A percentile compares a stretch with the other conserved stretches of the same genome.
Conservation (phyloP, 2,329 filamentous ascomycete species). For the Fusarium pseudonygamai region DNA sequence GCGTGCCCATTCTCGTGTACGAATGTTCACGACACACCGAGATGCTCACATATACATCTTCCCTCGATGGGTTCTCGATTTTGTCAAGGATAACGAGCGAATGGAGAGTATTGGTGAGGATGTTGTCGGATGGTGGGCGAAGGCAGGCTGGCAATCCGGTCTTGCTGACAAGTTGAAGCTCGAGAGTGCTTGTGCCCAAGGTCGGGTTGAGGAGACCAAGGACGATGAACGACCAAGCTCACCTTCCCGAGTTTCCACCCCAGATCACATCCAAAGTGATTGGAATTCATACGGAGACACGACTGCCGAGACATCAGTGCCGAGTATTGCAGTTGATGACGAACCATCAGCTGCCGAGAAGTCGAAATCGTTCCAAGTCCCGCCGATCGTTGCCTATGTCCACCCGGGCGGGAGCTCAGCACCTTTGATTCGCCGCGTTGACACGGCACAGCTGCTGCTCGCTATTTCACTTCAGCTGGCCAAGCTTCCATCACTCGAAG, state of each 20-base stretch:
- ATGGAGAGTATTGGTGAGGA: slow-evolving; percentile 93
- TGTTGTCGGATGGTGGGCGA: slow-evolving; percentile 94
- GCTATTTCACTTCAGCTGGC: slow-evolving; percentile 86
- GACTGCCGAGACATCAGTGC: background rate
- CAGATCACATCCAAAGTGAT: slow-evolving; percentile 23
- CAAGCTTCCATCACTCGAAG: slow-evolving; percentile 78
- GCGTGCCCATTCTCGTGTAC: slow-evolving; percentile 76
- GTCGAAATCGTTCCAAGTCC: slow-evolving; percentile 55
- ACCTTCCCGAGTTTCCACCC: slow-evolving; percentile 40
- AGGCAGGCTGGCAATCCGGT: slow-evolving; percentile 88
- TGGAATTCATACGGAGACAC: background rate
- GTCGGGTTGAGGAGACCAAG: slow-evolving; percentile 52
- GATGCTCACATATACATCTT: slow-evolving; percentile 97
- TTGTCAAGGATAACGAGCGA: slow-evolving; percentile 80
- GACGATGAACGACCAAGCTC: slow-evolving; percentile 45
- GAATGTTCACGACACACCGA: slow-evolving; percentile 83
- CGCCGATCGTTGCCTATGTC: slow-evolving; percentile 83
- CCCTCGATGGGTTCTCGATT: slow-evolving; percentile 88
- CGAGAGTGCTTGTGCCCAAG: slow-evolving; percentile 64
- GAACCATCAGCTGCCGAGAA: slow-evolving; percentile 14
- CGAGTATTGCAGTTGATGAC: slow-evolving; percentile 6
- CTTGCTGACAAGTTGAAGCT: slow-evolving; percentile 81
- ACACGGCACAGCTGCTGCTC: slow-evolving; percentile 84
- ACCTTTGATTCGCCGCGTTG: slow-evolving; percentile 84
- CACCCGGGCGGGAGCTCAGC: slow-evolving; percentile 66